phyloP scores from a whole-genome alignment of 306 rosid species.

The Pueraria montana region DNA sequence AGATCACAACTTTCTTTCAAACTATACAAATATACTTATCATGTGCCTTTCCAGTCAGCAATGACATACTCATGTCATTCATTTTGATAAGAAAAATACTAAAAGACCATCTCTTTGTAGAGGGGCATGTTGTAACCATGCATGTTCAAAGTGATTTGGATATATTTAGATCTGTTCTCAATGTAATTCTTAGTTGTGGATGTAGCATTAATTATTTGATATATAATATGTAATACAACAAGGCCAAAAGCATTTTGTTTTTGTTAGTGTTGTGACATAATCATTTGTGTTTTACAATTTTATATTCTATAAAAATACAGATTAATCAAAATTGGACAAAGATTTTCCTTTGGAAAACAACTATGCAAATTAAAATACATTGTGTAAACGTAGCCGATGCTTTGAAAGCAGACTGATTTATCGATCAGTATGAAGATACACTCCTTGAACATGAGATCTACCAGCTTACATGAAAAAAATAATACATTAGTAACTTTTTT shows the following conservation, averaged over 20 bases:
- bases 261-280: background rate
- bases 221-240: too few relatives aligned
- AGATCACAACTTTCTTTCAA: background rate
- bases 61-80: too few relatives aligned
- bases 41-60: too few relatives aligned
- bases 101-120: too few relatives aligned
- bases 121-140: too few relatives aligned
- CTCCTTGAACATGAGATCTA: background rate
- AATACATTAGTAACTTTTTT: too few relatives aligned
- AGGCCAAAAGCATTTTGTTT: background rate
- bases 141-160: too few relatives aligned
- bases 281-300: background rate
- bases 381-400: background rate
- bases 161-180: too few relatives aligned
- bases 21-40: background rate
- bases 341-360: background rate
- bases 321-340: background rate
- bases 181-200: too few relatives aligned
- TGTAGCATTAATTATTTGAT: background rate
- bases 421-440: background rate
- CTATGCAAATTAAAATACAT: background rate
- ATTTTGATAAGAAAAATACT: too few relatives aligned
- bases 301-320: background rate
- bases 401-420: background rate
- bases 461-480: too few relatives aligned